A percentile compares a stretch with the other conserved stretches of the same genome.
Conservation (phyloP, 2,329 filamentous ascomycete species). For the Fusarium sp. region DNA sequence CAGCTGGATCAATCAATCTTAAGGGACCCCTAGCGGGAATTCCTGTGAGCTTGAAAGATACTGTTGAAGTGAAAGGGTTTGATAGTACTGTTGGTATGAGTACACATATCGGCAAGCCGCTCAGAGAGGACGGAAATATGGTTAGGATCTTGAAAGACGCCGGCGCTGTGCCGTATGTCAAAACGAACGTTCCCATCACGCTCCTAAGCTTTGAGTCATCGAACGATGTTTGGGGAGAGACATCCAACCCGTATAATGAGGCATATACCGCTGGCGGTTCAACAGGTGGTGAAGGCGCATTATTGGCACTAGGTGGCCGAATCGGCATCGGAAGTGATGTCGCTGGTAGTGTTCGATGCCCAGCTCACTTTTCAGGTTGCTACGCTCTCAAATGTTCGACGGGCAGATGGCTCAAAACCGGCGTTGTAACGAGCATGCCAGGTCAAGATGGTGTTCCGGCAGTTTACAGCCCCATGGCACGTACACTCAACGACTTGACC, state of each 20-base stretch:
- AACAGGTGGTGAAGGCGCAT: constrained; percentile 84
- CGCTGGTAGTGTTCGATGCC: constrained; percentile 85
- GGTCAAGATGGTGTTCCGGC: constrained; percentile 91
- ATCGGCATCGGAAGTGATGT: constrained; percentile 94
- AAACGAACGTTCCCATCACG: constrained; percentile 90
- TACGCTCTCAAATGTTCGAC: constrained; percentile 89
- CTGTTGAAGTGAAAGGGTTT: constrained; percentile 82
- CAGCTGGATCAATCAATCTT: constrained; percentile 70
- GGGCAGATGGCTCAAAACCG: constrained; percentile 88
- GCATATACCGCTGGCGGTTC: constrained; percentile 90
- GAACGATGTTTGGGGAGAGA: constrained; percentile 82
- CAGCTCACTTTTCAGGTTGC: constrained; percentile 90
- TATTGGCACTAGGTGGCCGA: constrained; percentile 83
- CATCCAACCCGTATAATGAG: constrained; percentile 84
- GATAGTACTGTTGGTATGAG: constrained; percentile 87
- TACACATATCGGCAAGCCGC: constrained; percentile 74
- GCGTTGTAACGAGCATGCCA: constrained; percentile 87
- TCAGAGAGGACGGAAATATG: constrained; percentile 74
- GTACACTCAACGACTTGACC: constrained; percentile 81
- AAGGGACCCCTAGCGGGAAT: constrained; percentile 87
- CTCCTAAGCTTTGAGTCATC: constrained; percentile 87
- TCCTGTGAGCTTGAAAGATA: constrained; percentile 85
- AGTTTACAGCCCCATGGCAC: constrained; percentile 92
- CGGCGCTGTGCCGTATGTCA: constrained; percentile 89
- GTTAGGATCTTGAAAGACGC: constrained; percentile 85